Conservation (phyloP, 176 grass and related monocot genomes). For the Hsuehochloa calcarea region DNA sequence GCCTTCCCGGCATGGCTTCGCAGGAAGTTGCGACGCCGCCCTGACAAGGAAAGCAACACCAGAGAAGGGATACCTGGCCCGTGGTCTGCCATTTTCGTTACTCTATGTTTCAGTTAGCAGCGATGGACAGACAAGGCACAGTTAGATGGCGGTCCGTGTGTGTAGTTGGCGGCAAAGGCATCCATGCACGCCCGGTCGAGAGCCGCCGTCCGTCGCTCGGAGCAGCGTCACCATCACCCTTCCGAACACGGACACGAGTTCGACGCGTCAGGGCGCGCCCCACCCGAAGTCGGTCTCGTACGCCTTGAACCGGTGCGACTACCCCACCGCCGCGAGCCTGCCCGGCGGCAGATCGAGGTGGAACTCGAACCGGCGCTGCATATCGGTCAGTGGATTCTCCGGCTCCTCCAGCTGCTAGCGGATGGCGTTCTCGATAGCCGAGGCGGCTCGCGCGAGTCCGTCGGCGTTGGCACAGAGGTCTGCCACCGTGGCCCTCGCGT, state of each 20-base stretch:
- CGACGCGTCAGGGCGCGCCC: slow-evolving; percentile 12
- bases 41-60: too few relatives aligned
- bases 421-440: not conserved
- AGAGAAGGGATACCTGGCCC: too few relatives aligned
- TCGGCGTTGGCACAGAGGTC: slow-evolving; percentile 11
- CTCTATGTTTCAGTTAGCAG: too few relatives aligned
- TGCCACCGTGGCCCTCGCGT: not conserved
- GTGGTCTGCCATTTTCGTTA: too few relatives aligned
- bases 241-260: slow-evolving; percentile 18
- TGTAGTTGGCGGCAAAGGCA: not conserved
- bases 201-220: not conserved
- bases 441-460: not conserved
- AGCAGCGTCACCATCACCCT: not conserved
- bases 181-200: not conserved
- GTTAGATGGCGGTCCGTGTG: not conserved
- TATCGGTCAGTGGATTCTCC: not conserved
- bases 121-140: too few relatives aligned
- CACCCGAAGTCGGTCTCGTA: slow-evolving; percentile 46
- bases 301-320: slow-evolving; percentile 38
- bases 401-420: not conserved
- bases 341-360: too few relatives aligned
- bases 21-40: too few relatives aligned
- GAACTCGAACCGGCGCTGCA: not conserved
- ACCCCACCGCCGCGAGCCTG: not conserved
- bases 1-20: too few relatives aligned